Base-by-base conservation (phyloP, 192 early-diverging fungal genomes). In the Backusella tarrabulga region DNA sequence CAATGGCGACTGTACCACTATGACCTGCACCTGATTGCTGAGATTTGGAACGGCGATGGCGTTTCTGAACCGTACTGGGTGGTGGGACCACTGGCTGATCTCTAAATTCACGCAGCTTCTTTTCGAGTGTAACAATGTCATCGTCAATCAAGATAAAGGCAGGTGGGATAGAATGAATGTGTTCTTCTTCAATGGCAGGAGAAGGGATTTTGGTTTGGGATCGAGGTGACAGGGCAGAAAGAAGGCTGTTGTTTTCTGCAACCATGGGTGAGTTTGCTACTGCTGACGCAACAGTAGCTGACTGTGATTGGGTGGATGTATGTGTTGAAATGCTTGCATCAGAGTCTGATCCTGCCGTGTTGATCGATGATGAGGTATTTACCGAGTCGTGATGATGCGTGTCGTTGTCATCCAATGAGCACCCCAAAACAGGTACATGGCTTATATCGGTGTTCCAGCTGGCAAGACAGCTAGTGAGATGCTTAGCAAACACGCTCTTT, bases 131-230 rank as follows among this genome's bases (percentile, higher is more conserved):
- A 3, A 76, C 83, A 41, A 88, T 78, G 67, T 90, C 89, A 71
- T 90, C 88, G 71, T 90, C 89, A 67, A 90, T 87, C 41, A 90
- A 80, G 54, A 90, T 85, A 36, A 89, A 86, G 0, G 85, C 81
- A 21, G 87, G 86, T 19, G 74, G 81, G 5, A 73, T 50, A 15
- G 72, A 67, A 41, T 77, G 75, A 9, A 77, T 29, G 4, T 75
- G 67, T 7, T 80, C 78, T 41, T 78, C 76, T 70, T 77, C 76
- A 26, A 66, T 74, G 8, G 63, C 72, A 12, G 76, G 72, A 8
- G 79, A 54, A 73, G 71, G 71, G 7, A 77, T 42, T 72, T 71
- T 70, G 38, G 11, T 71, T 19, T 40, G 8, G 15, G 17, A 4
- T 29, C 35, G 9, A 34, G 70, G 29, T 17, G 36, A n/a, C 6